Base-by-base conservation (phyloP, 176 grass and related monocot genomes). In the Eragrostis curvula region DNA sequence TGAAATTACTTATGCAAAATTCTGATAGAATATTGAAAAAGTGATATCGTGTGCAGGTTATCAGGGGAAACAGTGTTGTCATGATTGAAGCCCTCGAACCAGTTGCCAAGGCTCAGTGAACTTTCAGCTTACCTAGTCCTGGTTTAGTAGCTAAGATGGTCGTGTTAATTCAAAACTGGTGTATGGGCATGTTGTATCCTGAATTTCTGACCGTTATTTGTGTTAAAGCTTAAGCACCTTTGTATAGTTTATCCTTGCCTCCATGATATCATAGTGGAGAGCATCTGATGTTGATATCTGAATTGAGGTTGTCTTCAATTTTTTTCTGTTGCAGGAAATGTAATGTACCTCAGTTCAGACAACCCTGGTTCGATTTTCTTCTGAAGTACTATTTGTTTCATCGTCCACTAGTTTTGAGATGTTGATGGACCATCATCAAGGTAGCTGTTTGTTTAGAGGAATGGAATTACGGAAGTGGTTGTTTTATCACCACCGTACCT, bases 11-110 rank as follows among this genome's bases (percentile, higher is more conserved):
- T 59, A 0, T 62, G 23, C 9, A 16, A 39, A 46, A 3, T 51
- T 25, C 5, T 69, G 16, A 39, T 81, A 50, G 52, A 3, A 53
- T 80, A 20, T 9, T 88, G 72, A 78, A 47, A 62, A 42, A 1
- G 32, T 16, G 20, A 82, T 25, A 45, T 65, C 48, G 53, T 76
- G 14, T 92, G 42, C 81, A 98, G 95, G 95, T 98, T 58, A 85
- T 98, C 25, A 85, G 95, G 65, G 92, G 95, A 75, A 98, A 98
- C 60, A 98, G 92, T 66, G 95, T 98, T 80, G 95, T 95, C 28
- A 98, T 98, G 90, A 95, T 98, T 69, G 92, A 98, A 95, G 92
- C 90, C 53, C 83, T 98, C 1, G 95, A 95, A 85, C 95, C 90
- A 0, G 82, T 98, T 58, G 87, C 75, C 9, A 95, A 73, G 70